Conservation (phyloP, 306 rosid genomes). For the Pyrus pyrifolia region DNA sequence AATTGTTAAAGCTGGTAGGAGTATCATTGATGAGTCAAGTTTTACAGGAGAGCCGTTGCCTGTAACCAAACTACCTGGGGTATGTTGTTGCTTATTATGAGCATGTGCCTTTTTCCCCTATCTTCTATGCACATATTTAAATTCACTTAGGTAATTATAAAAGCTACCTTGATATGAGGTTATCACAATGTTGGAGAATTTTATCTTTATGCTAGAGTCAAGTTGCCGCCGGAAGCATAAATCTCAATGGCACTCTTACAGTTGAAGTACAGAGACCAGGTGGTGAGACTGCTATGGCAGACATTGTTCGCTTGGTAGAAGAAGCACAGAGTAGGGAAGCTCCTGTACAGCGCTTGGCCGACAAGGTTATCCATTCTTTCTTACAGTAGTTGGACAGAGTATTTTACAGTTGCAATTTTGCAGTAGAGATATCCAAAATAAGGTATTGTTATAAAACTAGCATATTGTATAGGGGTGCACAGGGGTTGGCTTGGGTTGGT, state of each 20-base stretch:
- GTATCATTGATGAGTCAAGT: slow-evolving; percentile 90
- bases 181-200: slow-evolving; percentile 14
- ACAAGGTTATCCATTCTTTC: slow-evolving; percentile 55
- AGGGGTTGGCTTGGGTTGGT: not conserved
- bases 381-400: slow-evolving; percentile 1
- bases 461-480: not conserved
- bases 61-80: slow-evolving; percentile 90
- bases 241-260: slow-evolving; percentile 89
- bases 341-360: slow-evolving; percentile 94
- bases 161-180: slow-evolving; percentile 8
- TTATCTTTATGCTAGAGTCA: slow-evolving; percentile 54
- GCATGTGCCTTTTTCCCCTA: not conserved
- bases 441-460: not conserved
- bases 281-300: slow-evolving; percentile 81
- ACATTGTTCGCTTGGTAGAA: slow-evolving; percentile 90
- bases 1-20: slow-evolving; percentile 85
- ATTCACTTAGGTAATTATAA: not conserved
- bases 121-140: not conserved
- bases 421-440: not conserved
- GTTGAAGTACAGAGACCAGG: slow-evolving; percentile 88
- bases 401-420: slow-evolving; percentile 4
- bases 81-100: slow-evolving; percentile 19
- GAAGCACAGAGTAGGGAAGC: slow-evolving; percentile 96
- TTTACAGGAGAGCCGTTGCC: slow-evolving; percentile 97
- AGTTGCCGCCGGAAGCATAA: slow-evolving; percentile 95